phyloP scores from a whole-genome alignment of 805 yeast species.

The Saccharomycopsis fermentans region DNA sequence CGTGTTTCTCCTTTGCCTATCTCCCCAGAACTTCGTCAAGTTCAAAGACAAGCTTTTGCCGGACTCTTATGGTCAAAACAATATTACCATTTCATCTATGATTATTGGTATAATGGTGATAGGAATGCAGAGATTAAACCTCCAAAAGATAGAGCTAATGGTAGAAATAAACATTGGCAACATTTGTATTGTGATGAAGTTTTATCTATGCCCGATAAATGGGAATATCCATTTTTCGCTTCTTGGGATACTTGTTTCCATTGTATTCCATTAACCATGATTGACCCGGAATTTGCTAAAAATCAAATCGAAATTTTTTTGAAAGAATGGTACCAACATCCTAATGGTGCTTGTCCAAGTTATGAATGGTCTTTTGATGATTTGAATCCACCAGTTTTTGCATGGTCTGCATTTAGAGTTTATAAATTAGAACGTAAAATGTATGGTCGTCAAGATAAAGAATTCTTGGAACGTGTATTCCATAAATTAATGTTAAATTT shows the following conservation, averaged over 20 bases:
- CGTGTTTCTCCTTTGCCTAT: conserved; percentile 77
- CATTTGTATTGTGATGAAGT: conserved; percentile 83
- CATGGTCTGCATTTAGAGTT: conserved; percentile 86
- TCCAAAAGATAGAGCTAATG: conserved; percentile 68
- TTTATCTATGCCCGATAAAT: conserved; percentile 84
- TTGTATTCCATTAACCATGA: conserved; percentile 84
- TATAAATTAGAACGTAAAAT: conserved; percentile 79
- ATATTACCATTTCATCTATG: conserved; percentile 76
- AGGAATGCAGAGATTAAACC: conserved; percentile 68
- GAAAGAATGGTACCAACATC: conserved; percentile 96
- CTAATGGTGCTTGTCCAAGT: conserved; percentile 95
- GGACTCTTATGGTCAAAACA: conserved; percentile 92
- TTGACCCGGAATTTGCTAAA: conserved; percentile 87
- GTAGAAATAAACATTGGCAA: conserved; percentile 84
- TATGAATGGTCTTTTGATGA: conserved; percentile 94
- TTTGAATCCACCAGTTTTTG: conserved; percentile 96
- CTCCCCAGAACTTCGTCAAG: conserved; percentile 64
- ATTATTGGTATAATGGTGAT: conserved; percentile 83
- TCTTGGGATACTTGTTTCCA: conserved; percentile 98
- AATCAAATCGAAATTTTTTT: conserved; percentile 77
- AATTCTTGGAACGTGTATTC: conserved; percentile 83
- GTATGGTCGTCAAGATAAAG: conserved; percentile 72
- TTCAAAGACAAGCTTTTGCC: conserved; percentile 90
- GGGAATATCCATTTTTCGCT: conserved; percentile 94
- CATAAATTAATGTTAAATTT: conserved; percentile 82